These are phyloP conservation scores for Elongisporangium anandrum DNA, from an alignment of 352 stramenopile genomes.

Conservation along the genomic window DNA sequence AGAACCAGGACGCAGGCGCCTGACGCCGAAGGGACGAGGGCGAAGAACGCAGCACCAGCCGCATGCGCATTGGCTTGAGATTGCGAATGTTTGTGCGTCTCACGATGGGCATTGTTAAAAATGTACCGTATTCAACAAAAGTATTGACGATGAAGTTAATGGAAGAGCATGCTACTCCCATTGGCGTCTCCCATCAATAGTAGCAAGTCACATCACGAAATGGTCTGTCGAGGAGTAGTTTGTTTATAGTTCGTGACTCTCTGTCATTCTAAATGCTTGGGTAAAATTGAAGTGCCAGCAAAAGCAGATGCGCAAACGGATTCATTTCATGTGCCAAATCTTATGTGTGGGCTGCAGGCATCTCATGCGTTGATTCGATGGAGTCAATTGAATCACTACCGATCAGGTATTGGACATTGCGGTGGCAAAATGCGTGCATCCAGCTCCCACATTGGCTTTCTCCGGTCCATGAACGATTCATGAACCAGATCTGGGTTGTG, in stretches of 20 bases:
- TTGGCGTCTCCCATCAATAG: not conserved
- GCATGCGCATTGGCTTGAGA: too few species aligned
- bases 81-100: not conserved
- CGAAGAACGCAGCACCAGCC: too few species aligned
- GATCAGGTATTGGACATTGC: not conserved
- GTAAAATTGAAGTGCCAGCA: too few species aligned
- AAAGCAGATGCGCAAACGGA: not conserved
- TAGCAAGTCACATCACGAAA: not conserved
- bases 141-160: not conserved
- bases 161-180: not conserved
- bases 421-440: not conserved
- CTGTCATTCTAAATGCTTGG: too few species aligned
- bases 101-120: not conserved
- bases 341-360: not conserved
- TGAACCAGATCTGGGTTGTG: too few species aligned
- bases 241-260: too few species aligned
- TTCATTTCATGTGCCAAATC: not conserved
- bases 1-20: not conserved
- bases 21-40: not conserved
- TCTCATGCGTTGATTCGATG: not conserved
- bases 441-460: not conserved
- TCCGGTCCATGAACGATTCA: too few species aligned
- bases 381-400: not conserved
- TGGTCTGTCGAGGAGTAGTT: too few species aligned
- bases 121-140: not conserved